phyloP scores from a whole-genome alignment of 805 yeast species.

The Ogataea pilisensis region DNA sequence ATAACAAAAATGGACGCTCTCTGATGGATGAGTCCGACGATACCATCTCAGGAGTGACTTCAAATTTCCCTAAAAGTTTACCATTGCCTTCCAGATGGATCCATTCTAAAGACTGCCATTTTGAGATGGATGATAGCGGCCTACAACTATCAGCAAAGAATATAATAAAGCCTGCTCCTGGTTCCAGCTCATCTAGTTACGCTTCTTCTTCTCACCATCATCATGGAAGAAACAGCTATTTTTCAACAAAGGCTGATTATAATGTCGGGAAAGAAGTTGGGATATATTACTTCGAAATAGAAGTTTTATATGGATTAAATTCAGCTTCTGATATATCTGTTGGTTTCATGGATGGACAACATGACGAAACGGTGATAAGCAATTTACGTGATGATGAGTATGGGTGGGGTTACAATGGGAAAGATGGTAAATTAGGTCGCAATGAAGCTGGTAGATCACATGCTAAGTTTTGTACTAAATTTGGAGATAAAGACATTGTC shows the following conservation, averaged over 20 bases:
- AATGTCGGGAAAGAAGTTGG: slow-evolving; percentile 39
- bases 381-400: slow-evolving; percentile 47
- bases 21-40: neutral
- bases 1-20: slow-evolving; percentile 1
- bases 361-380: slow-evolving; percentile 18
- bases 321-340: slow-evolving; percentile 39
- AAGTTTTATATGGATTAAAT: slow-evolving; percentile 32
- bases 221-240: slow-evolving; percentile 11
- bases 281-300: slow-evolving; percentile 49
- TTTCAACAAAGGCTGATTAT: slow-evolving; percentile 31
- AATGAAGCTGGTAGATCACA: slow-evolving; percentile 34
- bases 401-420: slow-evolving; percentile 53
- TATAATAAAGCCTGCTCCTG: slow-evolving; percentile 12
- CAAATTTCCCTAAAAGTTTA: neutral
- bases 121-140: slow-evolving; percentile 20
- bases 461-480: slow-evolving; percentile 39
- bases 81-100: slow-evolving; percentile 29
- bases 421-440: slow-evolving; percentile 41
- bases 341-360: slow-evolving; percentile 39
- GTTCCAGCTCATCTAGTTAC: slow-evolving; percentile 7
- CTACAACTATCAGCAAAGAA: slow-evolving; percentile 23
- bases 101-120: slow-evolving; percentile 14
- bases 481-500: slow-evolving; percentile 57
- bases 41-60: neutral
- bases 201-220: slow-evolving; percentile 4